phyloP scores from a whole-genome alignment of 116 monocot genomes.

The Iris pallida region DNA sequence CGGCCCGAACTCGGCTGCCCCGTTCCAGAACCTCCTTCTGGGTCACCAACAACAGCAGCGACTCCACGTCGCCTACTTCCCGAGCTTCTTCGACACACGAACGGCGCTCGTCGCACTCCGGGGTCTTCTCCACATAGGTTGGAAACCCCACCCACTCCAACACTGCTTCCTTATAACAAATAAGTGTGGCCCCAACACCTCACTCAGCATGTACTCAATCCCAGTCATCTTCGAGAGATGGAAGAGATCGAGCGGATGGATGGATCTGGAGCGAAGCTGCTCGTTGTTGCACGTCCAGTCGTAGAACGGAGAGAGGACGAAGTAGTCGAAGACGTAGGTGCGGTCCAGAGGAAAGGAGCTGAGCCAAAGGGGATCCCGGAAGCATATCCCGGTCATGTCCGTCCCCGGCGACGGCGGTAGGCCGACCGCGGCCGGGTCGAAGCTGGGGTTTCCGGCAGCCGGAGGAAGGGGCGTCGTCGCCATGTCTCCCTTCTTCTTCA shows the following conservation, averaged over 20 bases:
- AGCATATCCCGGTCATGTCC: constrained; percentile 98
- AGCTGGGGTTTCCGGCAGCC: constrained; percentile 29
- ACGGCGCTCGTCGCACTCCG: too few species aligned
- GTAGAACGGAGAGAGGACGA: constrained; percentile 95
- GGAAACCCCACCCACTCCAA: too few species aligned
- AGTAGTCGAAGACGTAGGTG: constrained; percentile 95
- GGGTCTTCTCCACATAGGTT: too few species aligned
- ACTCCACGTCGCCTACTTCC: too few species aligned
- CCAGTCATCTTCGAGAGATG: constrained; percentile 99
- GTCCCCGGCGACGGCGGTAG: constrained; percentile 74
- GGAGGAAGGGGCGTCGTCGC: constrained; percentile 38
- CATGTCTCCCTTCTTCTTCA: constrained; percentile 6
- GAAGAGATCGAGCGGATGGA: constrained; percentile 89
- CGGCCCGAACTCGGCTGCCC: too few species aligned
- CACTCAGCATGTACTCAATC: constrained; percentile 78
- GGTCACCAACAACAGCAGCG: too few species aligned
- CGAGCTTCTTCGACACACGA: too few species aligned
- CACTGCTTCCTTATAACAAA: constrained; percentile 95
- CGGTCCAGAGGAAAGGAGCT: constrained; percentile 90
- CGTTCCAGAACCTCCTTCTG: too few species aligned
- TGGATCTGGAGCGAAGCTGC: constrained; percentile 74
- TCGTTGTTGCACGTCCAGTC: constrained; percentile 96
- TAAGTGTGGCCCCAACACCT: constrained; percentile 91
- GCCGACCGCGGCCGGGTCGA: constrained; percentile 28
- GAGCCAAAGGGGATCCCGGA: constrained; percentile 95